Evolutionary conservation across 495 filamentous ascomycete species (phyloP).

Genomic region (Aspergillus mulundensis): DNA sequence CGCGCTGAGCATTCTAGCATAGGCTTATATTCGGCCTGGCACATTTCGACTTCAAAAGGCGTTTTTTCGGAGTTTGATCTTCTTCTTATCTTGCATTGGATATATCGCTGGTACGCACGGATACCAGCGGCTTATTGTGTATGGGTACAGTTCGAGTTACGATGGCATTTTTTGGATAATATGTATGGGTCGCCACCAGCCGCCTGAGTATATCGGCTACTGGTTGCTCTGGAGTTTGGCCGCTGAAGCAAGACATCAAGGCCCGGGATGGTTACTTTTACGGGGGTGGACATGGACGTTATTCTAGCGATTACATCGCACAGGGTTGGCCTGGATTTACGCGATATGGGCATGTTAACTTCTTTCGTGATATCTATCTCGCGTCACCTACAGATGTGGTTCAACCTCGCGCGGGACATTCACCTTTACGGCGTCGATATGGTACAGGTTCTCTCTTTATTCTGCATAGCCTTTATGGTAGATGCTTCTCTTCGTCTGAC

Average conservation of each 20-base stretch:
- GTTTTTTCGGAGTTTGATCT: not conserved
- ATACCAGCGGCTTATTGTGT: slow-evolving; percentile 11
- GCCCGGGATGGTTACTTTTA: not conserved
- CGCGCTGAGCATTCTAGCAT: slow-evolving; percentile 13
- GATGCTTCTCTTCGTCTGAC: not conserved
- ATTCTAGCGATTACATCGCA: slow-evolving; percentile 11
- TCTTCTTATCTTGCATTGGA: slow-evolving; percentile 13
- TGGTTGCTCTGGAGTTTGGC: slow-evolving; percentile 4
- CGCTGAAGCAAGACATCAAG: slow-evolving; percentile 1
- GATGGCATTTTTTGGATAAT: slow-evolving; percentile 37
- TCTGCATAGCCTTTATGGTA: slow-evolving; percentile 15
- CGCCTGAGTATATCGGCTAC: slow-evolving; percentile 21
- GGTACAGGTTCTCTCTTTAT: slow-evolving; percentile 19
- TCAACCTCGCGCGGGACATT: slow-evolving; percentile 11
- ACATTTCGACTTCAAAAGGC: slow-evolving; percentile 2
- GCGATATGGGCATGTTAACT: slow-evolving; percentile 15
- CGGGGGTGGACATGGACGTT: not conserved
- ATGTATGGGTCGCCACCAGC: slow-evolving; percentile 21
- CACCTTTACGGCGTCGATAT: slow-evolving; percentile 27
- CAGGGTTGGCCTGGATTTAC: slow-evolving; percentile 12
- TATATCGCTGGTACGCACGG: slow-evolving; percentile 12
- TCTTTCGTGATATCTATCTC: slow-evolving; percentile 15
- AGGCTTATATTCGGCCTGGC: not conserved
- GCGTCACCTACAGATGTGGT: slow-evolving; percentile 22
- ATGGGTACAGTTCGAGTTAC: slow-evolving; percentile 26